Evolutionary conservation across 1,284 basidiomycete genomes (phyloP).

Genomic region (Cryptococcus floricola): DNA sequence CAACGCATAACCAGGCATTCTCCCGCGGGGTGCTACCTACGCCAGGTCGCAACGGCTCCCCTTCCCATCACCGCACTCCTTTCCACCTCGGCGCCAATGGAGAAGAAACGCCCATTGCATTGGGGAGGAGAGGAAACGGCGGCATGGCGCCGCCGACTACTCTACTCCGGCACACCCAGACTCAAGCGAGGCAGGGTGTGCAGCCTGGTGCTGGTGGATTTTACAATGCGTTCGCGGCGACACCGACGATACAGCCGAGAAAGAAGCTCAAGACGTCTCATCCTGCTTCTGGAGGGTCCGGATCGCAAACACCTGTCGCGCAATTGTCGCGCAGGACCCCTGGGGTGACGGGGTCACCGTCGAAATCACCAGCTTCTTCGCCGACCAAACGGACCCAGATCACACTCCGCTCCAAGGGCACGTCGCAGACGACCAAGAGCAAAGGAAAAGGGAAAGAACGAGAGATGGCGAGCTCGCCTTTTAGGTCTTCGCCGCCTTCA

Average conservation of each 20-base stretch:
- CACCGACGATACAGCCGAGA: constrained; percentile 17
- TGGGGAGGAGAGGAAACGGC: too few species aligned
- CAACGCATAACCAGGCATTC: background rate
- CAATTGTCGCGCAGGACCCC: too few species aligned
- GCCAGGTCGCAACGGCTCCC: constrained; percentile 22
- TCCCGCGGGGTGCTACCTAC: constrained; percentile 7
- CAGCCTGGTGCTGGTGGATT: constrained; percentile 5
- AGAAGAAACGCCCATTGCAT: too few species aligned
- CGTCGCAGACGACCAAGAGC: constrained; percentile 1
- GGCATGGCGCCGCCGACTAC: too few species aligned
- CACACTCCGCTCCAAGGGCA: constrained; percentile 7
- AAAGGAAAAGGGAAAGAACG: background rate
- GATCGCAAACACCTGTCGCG: background rate
- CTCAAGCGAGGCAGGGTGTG: too few species aligned
- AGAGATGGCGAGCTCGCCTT: constrained; percentile 4
- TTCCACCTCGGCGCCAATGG: too few species aligned
- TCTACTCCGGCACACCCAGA: too few species aligned
- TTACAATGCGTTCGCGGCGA: constrained; percentile 33
- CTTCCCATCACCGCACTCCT: background rate
- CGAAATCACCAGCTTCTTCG: constrained; percentile 20
- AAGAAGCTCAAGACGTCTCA: constrained; percentile 27
- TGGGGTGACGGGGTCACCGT: too few species aligned
- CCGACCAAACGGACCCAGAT: constrained; percentile 3
- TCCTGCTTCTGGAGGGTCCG: constrained; percentile 6
- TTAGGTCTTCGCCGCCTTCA: background rate